Evolutionary conservation across 176 grass and related monocot genomes (phyloP).

Genomic region (Cenchrus purpureus): DNA sequence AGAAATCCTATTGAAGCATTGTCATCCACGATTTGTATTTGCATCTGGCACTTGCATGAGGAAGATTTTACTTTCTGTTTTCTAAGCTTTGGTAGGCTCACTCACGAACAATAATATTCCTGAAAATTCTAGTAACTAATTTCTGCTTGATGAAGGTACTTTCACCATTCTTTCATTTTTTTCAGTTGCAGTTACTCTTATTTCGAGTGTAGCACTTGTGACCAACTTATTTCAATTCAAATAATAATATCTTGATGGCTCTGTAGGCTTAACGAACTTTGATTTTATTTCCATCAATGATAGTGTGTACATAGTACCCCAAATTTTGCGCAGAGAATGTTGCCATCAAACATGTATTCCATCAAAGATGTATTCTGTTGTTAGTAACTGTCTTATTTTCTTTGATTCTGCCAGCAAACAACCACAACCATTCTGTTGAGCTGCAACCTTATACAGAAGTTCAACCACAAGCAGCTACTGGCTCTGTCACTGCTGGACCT

Average conservation of each 20-base stretch:
- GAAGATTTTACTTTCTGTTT: constrained; percentile 19
- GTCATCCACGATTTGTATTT: neutral
- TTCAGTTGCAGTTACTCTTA: neutral
- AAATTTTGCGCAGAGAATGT: constrained; percentile 1
- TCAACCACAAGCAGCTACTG: constrained; percentile 44
- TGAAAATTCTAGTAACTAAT: neutral
- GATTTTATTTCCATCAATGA: neutral
- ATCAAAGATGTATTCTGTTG: neutral
- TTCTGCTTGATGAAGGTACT: neutral
- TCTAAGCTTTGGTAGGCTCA: neutral
- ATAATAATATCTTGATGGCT: constrained; percentile 1
- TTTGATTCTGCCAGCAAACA: constrained; percentile 49
- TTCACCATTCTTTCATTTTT: neutral
- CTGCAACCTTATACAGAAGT: constrained; percentile 46
- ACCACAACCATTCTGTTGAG: constrained; percentile 45
- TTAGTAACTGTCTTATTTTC: constrained; percentile 42
- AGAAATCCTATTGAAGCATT: neutral
- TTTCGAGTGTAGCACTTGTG: neutral
- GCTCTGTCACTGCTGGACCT: constrained; percentile 27
- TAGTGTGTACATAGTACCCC: constrained; percentile 1
- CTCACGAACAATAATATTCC: neutral
- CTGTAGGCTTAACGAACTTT: neutral
- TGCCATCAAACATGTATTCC: neutral
- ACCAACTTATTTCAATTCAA: constrained; percentile 5
- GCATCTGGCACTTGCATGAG: neutral